Base-by-base conservation (phyloP, 768 basidiomycete genomes). In the Fomitopsis pulvina region DNA sequence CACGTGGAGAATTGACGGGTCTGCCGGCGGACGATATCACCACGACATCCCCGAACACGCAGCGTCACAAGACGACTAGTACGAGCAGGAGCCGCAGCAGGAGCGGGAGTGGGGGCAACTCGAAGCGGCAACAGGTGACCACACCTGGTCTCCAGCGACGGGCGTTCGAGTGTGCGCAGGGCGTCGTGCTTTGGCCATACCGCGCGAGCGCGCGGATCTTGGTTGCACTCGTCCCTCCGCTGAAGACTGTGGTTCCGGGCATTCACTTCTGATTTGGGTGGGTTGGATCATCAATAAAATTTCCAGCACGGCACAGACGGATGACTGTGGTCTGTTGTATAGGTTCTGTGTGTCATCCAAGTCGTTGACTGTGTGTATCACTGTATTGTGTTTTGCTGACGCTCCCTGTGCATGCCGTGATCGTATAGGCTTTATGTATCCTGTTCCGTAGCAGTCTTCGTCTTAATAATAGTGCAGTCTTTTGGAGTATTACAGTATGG, bases 171-270 rank as follows among this genome's bases (percentile, higher is more conserved):
- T 53, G 39, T 24, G 57, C 52, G 22, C 52, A 55, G 27, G 27
- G 41, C 20, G 41, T 51, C 27, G 49, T 59, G 26, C 38, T 57
- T 16, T 63, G 57, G 59, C 61, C 61, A 16, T 63, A 63, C 40
- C 51, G 52, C 32, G 30, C 48, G 22, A 57, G 56, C 29, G 45
- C 51, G 16, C 49, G 54, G 25, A 41, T 60, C 32, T 42, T 60
- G 25, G 47, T 54, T 12, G 48, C 52, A 6, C 47, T 60, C 2
- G 25, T 56, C 5, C 59, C 59, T 21, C 54, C 59, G 8, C 39
- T 54, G 21, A 30, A 44, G 39, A 46, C 27, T 41, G 34, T 56
- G 22, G 25, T 20, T 14, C 21, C 21, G 7, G 25, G 20, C 4
- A 12, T 21, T 5, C 12, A 4, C 26, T n/a, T 27, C 18, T 42